phyloP scores from a whole-genome alignment of 768 basidiomycete genomes.

The Pleurotus salmoneostramineus region DNA sequence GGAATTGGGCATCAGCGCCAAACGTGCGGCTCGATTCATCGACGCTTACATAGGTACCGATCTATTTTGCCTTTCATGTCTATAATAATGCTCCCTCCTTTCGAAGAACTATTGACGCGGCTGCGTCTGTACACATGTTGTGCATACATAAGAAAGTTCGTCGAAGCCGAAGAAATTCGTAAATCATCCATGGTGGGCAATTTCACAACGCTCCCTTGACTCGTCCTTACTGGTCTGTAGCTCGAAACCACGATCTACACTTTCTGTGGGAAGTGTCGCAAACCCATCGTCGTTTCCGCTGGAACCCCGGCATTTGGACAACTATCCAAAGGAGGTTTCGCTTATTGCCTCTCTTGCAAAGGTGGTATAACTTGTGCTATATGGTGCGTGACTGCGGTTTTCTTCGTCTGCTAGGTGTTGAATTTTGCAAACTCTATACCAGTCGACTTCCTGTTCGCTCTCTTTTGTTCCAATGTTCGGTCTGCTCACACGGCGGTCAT shows the following conservation, averaged over 20 bases:
- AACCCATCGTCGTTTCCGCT: slow-evolving; percentile 46
- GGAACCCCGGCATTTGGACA: slow-evolving; percentile 23
- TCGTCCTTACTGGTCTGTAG: slow-evolving; percentile 27
- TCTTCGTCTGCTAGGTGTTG: neutral
- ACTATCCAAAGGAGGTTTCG: slow-evolving; percentile 37
- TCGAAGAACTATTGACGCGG: slow-evolving; percentile 60
- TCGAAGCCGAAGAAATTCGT: slow-evolving; percentile 45
- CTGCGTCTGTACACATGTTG: slow-evolving; percentile 61
- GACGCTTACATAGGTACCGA: slow-evolving; percentile 71
- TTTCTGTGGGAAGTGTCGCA: slow-evolving; percentile 65
- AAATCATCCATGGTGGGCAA: slow-evolving; percentile 47
- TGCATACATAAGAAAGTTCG: slow-evolving; percentile 73
- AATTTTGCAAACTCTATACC: neutral
- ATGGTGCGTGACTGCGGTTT: slow-evolving; percentile 46
- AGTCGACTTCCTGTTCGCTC: slow-evolving; percentile 77
- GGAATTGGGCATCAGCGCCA: slow-evolving; percentile 48
- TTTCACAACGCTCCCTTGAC: neutral
- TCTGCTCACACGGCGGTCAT: slow-evolving; percentile 81
- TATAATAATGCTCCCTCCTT: neutral
- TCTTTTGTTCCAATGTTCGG: slow-evolving; percentile 68
- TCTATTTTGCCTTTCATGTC: too few species aligned
- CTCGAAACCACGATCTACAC: slow-evolving; percentile 71
- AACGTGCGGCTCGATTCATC: slow-evolving; percentile 48
- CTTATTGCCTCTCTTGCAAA: slow-evolving; percentile 58
- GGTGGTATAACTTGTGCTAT: slow-evolving; percentile 56